phyloP scores from a whole-genome alignment of 306 rosid species.

The Styphnolobium japonicum region DNA sequence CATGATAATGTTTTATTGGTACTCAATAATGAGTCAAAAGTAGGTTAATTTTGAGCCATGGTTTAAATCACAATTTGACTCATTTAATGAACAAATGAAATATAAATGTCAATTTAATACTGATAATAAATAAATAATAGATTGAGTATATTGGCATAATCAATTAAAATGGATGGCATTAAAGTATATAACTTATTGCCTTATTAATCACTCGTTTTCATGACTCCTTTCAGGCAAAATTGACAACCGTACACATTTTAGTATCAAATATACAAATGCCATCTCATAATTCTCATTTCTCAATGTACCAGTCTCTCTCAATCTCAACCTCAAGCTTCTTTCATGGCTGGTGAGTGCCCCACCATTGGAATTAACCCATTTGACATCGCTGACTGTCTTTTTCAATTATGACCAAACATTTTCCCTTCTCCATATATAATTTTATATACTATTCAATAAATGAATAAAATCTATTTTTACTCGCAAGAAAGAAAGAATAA shows the following conservation, averaged over 20 bases:
- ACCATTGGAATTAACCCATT: conserved; percentile 25
- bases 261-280: neutral
- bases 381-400: conserved; percentile 28
- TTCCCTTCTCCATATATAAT: neutral
- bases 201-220: neutral
- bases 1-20: too few species aligned
- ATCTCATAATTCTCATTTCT: neutral
- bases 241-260: neutral
- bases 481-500: neutral
- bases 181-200: neutral
- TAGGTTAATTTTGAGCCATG: neutral
- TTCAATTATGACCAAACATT: conserved; percentile 15
- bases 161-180: neutral
- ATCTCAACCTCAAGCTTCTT: conserved; percentile 31
- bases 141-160: neutral
- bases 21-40: neutral
- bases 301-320: conserved; percentile 23
- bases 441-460: neutral
- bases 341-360: conserved; percentile 38
- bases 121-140: too few species aligned
- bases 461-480: conserved; percentile 4
- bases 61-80: neutral
- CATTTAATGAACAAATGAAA: neutral
- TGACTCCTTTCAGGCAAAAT: neutral
- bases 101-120: neutral